Percentiles rank a stretch among this genome's conserved stretches.
phyloP scores from a whole-genome alignment of 2,329 filamentous ascomycete genomes.

The Monosporascus sp. region DNA sequence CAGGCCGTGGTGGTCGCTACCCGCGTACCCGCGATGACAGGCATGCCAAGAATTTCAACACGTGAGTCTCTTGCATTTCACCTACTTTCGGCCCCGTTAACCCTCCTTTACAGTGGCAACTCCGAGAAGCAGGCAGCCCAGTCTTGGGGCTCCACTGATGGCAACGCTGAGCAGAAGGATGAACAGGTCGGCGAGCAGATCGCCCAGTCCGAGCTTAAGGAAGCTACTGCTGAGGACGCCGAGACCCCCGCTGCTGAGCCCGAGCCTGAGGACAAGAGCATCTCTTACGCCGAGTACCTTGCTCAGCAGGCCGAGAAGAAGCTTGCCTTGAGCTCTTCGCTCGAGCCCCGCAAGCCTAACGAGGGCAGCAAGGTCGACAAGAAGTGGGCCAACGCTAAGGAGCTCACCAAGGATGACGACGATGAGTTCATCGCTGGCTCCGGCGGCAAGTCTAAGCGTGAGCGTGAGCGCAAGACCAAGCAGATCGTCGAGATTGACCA shows the following conservation, averaged over 20 bases:
- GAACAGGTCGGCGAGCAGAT: slow-evolving; percentile 89
- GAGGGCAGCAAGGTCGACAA: slow-evolving; percentile 83
- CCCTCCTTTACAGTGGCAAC: slow-evolving; percentile 45
- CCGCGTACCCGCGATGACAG: slow-evolving; percentile 53
- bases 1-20: slow-evolving; percentile 50
- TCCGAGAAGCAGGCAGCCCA: slow-evolving; percentile 84
- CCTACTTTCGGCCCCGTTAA: not conserved
- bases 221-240: slow-evolving; percentile 48
- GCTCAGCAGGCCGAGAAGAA: slow-evolving; percentile 71
- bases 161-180: slow-evolving; percentile 79
- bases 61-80: slow-evolving; percentile 34
- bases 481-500: slow-evolving; percentile 83
- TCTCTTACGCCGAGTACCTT: slow-evolving; percentile 87
- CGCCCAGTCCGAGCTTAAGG: slow-evolving; percentile 78
- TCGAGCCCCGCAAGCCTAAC: slow-evolving; percentile 83
- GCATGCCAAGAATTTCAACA: slow-evolving; percentile 43
- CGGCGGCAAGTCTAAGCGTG: slow-evolving; percentile 73
- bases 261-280: slow-evolving; percentile 78
- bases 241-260: slow-evolving; percentile 38
- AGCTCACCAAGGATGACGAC: slow-evolving; percentile 59
- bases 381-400: slow-evolving; percentile 87
- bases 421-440: slow-evolving; percentile 74
- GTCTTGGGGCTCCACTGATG: slow-evolving; percentile 82
- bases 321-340: slow-evolving; percentile 57
- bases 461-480: slow-evolving; percentile 92